Percentiles rank a stretch among this genome's conserved stretches.
These are phyloP conservation scores for Colletotrichum chlorophyti DNA, from an alignment of 2,329 filamentous ascomycete species.

Conservation along the genomic window DNA sequence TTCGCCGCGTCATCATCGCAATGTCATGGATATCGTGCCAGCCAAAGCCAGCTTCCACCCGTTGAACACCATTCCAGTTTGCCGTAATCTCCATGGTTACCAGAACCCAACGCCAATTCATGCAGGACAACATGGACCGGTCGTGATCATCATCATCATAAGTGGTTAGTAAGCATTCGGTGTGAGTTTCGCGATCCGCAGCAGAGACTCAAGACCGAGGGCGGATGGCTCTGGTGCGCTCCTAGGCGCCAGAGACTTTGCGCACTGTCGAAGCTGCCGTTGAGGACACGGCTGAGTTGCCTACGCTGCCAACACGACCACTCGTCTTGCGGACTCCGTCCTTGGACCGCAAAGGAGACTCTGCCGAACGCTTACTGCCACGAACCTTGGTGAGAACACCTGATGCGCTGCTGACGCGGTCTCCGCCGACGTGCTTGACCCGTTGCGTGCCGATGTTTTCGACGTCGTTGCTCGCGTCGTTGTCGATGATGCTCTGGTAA, in stretches of 20 bases:
- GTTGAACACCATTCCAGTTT: conserved; percentile 24
- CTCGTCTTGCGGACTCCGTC: conserved; percentile 71
- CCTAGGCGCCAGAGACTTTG: conserved; percentile 59
- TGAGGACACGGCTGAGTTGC: conserved; percentile 46
- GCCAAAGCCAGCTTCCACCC: conserved; percentile 17
- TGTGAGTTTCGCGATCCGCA: neutral
- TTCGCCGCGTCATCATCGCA: conserved; percentile 19
- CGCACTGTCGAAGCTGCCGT: conserved; percentile 53
- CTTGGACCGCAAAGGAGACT: conserved; percentile 57
- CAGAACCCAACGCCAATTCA: conserved; percentile 48
- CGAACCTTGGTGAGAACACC: conserved; percentile 70
- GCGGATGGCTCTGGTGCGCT: conserved; percentile 30
- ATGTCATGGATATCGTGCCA: conserved; percentile 26
- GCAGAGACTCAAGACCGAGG: conserved; percentile 15
- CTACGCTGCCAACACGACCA: conserved; percentile 68
- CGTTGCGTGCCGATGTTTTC: conserved; percentile 72
- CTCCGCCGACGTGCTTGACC: conserved; percentile 63
- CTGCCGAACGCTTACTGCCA: conserved; percentile 61
- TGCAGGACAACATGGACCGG: conserved; percentile 49
- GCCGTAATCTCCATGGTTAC: conserved; percentile 24
- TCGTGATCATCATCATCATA: conserved; percentile 54
- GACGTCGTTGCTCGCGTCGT: conserved; percentile 72
- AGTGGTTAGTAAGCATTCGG: conserved; percentile 34
- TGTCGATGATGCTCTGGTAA: conserved; percentile 65
- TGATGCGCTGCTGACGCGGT: conserved; percentile 58